These are phyloP conservation scores for Phytopythium aichiense DNA, from an alignment of 352 stramenopile species.

Conservation along the genomic window DNA sequence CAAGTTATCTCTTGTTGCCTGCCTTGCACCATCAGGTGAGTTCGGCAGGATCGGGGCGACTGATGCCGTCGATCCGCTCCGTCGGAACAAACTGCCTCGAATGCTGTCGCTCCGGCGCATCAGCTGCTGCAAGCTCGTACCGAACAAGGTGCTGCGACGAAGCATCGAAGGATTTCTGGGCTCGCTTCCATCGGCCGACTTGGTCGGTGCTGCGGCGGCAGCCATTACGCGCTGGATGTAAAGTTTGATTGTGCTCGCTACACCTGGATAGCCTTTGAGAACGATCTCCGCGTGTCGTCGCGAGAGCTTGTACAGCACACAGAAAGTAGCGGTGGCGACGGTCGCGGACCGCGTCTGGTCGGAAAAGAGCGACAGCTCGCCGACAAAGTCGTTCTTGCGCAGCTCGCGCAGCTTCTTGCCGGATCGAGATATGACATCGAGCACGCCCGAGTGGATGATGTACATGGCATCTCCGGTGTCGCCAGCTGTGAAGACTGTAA, in stretches of 20 bases:
- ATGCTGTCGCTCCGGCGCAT: neutral
- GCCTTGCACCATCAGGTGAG: neutral
- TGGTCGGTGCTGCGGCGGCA: neutral
- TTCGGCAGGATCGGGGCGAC: neutral
- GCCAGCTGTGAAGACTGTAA: conserved; percentile 27
- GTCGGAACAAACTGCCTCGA: neutral
- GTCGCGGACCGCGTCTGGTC: conserved; percentile 36
- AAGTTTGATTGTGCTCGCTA: conserved; percentile 19
- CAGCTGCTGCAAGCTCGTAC: neutral
- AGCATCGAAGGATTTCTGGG: neutral
- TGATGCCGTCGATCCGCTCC: neutral
- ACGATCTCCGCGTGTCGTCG: conserved; percentile 33
- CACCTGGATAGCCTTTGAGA: conserved; percentile 30
- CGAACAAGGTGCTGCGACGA: conserved; percentile 1
- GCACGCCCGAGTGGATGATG: conserved; percentile 37
- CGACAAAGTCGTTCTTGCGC: conserved; percentile 42
- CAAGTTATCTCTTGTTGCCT: neutral
- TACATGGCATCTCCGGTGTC: conserved; percentile 52
- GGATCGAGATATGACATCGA: conserved; percentile 31
- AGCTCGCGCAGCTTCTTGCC: conserved; percentile 39
- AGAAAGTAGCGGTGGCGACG: conserved; percentile 33
- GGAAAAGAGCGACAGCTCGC: conserved; percentile 48
- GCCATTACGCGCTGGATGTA: conserved; percentile 11
- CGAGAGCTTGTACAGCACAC: conserved; percentile 35
- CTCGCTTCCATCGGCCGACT: neutral